A percentile compares a stretch with the other conserved stretches of the same genome.
These are phyloP conservation scores for Aspergillus homomorphus DNA, from an alignment of 495 filamentous ascomycete genomes.

Conservation along the genomic window DNA sequence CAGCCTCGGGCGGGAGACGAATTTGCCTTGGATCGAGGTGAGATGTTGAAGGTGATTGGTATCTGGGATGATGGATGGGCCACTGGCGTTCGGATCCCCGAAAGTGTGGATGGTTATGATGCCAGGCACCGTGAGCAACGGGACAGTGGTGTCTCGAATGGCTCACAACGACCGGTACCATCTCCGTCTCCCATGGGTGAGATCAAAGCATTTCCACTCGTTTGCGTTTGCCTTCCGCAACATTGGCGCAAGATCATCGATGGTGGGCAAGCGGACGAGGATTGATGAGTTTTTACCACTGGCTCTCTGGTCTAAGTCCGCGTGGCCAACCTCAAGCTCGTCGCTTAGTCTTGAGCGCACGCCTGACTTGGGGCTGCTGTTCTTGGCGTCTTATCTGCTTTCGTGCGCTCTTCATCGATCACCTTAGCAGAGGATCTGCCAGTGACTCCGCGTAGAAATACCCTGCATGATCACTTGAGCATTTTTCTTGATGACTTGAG, in stretches of 20 bases:
- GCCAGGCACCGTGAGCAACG: constrained; percentile 70
- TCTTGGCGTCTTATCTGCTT: neutral
- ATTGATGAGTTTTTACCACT: constrained; percentile 17
- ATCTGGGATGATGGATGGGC: constrained; percentile 99
- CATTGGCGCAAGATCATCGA: constrained; percentile 98
- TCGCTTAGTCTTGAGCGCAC: neutral
- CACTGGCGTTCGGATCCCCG: constrained; percentile 79
- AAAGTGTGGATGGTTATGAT: constrained; percentile 87
- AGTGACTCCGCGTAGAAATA: neutral
- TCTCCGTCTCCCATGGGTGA: constrained; percentile 73
- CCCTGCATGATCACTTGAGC: neutral
- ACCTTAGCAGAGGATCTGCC: neutral
- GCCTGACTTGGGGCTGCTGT: neutral
- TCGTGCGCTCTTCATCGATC: neutral
- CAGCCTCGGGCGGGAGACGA: constrained; percentile 91
- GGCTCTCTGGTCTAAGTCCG: neutral
- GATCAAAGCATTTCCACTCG: constrained; percentile 96
- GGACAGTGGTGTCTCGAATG: constrained; percentile 90
- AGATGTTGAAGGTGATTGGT: constrained; percentile 97
- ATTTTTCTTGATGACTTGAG: neutral
- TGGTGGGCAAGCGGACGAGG: constrained; percentile 50
- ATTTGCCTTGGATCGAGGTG: constrained; percentile 88
- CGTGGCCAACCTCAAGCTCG: neutral
- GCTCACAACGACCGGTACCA: constrained; percentile 59
- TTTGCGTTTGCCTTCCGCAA: constrained; percentile 95